Base-by-base conservation (phyloP, 805 yeast genomes). In the Saturnispora besseyi region DNA sequence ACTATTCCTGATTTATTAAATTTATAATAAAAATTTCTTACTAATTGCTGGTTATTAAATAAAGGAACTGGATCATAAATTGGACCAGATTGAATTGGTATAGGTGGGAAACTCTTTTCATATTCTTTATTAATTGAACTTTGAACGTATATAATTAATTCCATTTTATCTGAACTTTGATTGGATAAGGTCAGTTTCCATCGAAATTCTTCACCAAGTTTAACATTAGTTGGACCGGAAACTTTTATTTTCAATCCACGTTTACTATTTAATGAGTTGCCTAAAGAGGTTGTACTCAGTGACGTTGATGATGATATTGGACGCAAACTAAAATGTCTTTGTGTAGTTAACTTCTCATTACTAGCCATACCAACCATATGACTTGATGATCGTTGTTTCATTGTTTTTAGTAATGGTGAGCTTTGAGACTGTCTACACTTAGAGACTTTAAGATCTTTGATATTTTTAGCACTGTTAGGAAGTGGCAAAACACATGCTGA, bases 111-210 rank as follows among this genome's bases (percentile, higher is more conserved):
- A 8, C 66, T 61, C 38, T 68, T 68, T 45, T 68, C 71, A 52
- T 65, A 66, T 18, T 59, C 60, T 32, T 67, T 66, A 30, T 57
- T 60, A 7, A 63, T 57, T 8, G 67, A 61, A 10, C 69, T 61
- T 47, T 73, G 75, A 41, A 73, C 66, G 48, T 67, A 70, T 48
- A 85, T 65, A 3, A 85, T 71, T 43, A 84, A 61, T 48, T 77
- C 75, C 53, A 83, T 64, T 24, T 71, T 71, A 5, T 59, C 66
- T n/a, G 64, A 55, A 1, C 85, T 75, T 52, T 73, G 73, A 66
- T 86, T 86, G 47, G 83, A 74, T 1, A 84, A 79, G 56, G 80
- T 84, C 12, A 86, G 70, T 44, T 73, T 73, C 85, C 90, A 81
- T 48, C 70, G 74, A 60, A 77, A 78, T 2, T 72, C 69, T 38